Conservation (phyloP, 768 basidiomycete genomes). For the Boletus rubroflammeus region DNA sequence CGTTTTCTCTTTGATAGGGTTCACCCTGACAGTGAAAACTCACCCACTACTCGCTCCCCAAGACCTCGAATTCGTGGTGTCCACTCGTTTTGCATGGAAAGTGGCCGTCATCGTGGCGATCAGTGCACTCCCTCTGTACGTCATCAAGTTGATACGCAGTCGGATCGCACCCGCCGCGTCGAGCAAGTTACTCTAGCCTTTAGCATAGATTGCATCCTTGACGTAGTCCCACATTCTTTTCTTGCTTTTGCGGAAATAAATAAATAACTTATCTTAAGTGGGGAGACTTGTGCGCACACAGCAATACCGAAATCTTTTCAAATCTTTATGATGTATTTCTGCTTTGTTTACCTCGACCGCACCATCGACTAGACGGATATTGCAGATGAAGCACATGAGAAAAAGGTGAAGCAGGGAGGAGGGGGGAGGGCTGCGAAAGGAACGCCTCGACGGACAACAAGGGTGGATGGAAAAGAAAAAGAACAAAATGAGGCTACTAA, state of each 20-base stretch:
- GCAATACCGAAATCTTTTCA: conserved; percentile 19
- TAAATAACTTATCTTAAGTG: background rate
- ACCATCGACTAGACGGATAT: conserved; percentile 14
- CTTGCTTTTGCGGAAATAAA: background rate
- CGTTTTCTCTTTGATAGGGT: conserved; percentile 21
- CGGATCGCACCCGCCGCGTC: conserved; percentile 89
- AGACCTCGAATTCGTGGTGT: conserved; percentile 94
- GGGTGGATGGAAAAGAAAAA: too few relatives aligned
- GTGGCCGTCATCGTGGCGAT: conserved; percentile 93
- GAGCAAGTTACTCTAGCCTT: conserved; percentile 73
- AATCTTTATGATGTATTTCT: conserved; percentile 39
- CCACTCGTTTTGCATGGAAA: conserved; percentile 88
- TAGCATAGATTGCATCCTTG: background rate
- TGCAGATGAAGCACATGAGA: conserved; percentile 28
- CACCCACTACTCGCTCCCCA: background rate
- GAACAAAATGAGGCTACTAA: conserved; percentile 9
- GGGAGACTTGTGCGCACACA: background rate
- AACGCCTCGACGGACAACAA: conserved; percentile 13
- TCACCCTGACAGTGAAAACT: background rate
- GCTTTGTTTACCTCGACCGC: conserved; percentile 27
- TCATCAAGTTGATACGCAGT: conserved; percentile 84
- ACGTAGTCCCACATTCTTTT: background rate
- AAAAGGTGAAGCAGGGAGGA: background rate
- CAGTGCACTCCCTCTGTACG: conserved; percentile 87
- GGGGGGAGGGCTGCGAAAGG: conserved; percentile 4